Evolutionary conservation across 1,284 basidiomycete genomes (phyloP), one percentile per base, ranked within the genome.

Genomic region (Amylostereum areolatum): DNA sequence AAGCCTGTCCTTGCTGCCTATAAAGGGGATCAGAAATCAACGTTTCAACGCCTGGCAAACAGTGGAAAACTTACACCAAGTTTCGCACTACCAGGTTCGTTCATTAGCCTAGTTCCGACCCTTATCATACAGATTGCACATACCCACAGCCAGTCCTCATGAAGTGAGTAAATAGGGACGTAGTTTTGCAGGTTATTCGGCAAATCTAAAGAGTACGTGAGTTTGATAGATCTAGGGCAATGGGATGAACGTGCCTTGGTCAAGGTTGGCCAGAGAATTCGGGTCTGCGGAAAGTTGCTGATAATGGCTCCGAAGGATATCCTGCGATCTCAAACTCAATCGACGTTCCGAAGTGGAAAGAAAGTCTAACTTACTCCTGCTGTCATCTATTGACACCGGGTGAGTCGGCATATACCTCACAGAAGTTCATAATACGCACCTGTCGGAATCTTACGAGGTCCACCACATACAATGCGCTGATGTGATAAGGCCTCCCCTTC

Each of bases 381-480:
- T 27, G 89, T 18, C 18, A 18, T 18, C 18, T 18, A 18, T 18
- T 18, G 18, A 18, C 18, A 18, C 18, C 18, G 18, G 18, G 18
- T 18, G 18, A 18, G 18, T 18, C 18, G 18, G 18, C 18, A 18
- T 18, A 18, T 18, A 18, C 18, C 18, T 18, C 18, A 18, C 18
- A 18, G 18, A 18, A 18, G 18, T 18, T 18, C 18, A 18, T 18
- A 18, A 43, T 12, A 59, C 78, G 42, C 55, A 83, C 83, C 70
- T 91, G 84, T 56, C 96, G 84, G 81, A 99, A 98, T 12, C 89
- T 81, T 45, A 92, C 87, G n/a, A 99, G 79, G 66, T 99, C 96
- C 41, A 99, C 85, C 6, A 99, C 92, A 65, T 98, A 99, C 1
- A 99, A 72, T 0, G 97, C 95, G 66, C 92, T 92, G 66, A 97